phyloP scores from a whole-genome alignment of 257 asterid species.

The Parsonsia alboflavescens region DNA sequence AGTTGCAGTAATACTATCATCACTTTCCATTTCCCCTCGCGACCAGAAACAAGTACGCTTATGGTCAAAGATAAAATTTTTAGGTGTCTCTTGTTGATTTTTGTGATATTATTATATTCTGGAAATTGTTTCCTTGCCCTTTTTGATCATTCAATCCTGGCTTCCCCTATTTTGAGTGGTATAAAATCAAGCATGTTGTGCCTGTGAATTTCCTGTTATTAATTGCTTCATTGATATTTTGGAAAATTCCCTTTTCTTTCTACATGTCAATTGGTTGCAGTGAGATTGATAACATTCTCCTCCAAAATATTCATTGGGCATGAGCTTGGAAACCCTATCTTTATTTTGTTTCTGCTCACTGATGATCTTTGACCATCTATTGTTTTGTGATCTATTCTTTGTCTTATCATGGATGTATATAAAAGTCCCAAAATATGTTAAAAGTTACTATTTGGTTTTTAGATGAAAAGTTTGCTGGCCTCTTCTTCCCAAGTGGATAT shows the following conservation, averaged over 20 bases:
- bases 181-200: not conserved
- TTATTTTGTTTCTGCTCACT: not conserved
- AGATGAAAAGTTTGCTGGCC: not conserved
- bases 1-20: constrained; percentile 34
- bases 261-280: not conserved
- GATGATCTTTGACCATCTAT: not conserved
- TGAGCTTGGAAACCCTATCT: not conserved
- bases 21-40: constrained; percentile 32
- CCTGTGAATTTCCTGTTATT: not conserved
- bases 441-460: not conserved
- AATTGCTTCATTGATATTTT: not conserved
- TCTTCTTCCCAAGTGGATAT: no score
- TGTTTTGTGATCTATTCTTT: not conserved
- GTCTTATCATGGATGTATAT: not conserved
- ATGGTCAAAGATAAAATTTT: not conserved
- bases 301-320: not conserved
- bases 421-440: not conserved
- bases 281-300: not conserved
- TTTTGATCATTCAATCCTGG: not conserved
- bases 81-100: not conserved
- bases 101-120: not conserved
- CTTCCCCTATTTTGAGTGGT: not conserved
- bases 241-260: not conserved
- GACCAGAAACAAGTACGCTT: constrained; percentile 57
- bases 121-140: not conserved